Evolutionary conservation across 2,329 filamentous ascomycete species (phyloP).

Genomic region (Hypoxylon sp.): DNA sequence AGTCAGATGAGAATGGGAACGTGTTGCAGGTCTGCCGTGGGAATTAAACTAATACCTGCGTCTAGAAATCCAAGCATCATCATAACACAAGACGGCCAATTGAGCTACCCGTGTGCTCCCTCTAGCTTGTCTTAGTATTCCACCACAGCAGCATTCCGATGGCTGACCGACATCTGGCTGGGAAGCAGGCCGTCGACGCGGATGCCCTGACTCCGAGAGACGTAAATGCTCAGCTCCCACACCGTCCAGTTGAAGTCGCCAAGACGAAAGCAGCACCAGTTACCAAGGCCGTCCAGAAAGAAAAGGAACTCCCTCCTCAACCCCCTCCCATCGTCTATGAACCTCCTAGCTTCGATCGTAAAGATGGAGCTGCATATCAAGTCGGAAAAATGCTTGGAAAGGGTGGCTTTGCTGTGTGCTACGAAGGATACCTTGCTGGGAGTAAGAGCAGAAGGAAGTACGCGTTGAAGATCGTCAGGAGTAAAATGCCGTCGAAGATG

Average conservation of each 20-base stretch:
- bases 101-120: slow-evolving; percentile 25
- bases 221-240: slow-evolving; percentile 71
- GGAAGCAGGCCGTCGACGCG: slow-evolving; percentile 68
- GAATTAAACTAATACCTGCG: slow-evolving; percentile 30
- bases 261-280: slow-evolving; percentile 66
- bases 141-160: slow-evolving; percentile 53
- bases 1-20: neutral
- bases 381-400: slow-evolving; percentile 83
- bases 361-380: slow-evolving; percentile 79
- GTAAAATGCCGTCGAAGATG: slow-evolving; percentile 85
- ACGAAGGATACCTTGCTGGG: slow-evolving; percentile 75
- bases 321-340: slow-evolving; percentile 73
- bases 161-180: slow-evolving; percentile 64
- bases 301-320: slow-evolving; percentile 77
- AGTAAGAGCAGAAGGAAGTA: slow-evolving; percentile 75
- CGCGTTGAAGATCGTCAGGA: slow-evolving; percentile 87
- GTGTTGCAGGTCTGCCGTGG: neutral
- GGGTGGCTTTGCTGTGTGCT: slow-evolving; percentile 87
- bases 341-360: slow-evolving; percentile 77
- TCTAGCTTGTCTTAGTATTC: slow-evolving; percentile 33
- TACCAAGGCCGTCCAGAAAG: slow-evolving; percentile 60
- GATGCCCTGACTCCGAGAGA: slow-evolving; percentile 77
- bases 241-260: slow-evolving; percentile 56
- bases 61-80: slow-evolving; percentile 27
- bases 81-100: slow-evolving; percentile 31